phyloP scores from a whole-genome alignment of 129 eudicot genomes.

The Flaveria trinervia region DNA sequence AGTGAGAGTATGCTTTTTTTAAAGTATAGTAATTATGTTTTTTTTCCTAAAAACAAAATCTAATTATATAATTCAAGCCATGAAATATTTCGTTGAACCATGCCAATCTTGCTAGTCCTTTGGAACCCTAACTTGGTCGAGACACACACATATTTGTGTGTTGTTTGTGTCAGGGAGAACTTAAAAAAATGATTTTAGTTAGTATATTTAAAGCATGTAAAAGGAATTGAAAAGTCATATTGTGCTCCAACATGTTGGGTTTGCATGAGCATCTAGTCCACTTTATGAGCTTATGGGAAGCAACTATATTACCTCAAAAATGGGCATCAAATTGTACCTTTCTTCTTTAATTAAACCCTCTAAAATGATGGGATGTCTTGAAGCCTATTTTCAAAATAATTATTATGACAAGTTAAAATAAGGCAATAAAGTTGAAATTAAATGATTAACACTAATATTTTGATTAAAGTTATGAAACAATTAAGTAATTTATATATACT shows the following conservation, averaged over 20 bases:
- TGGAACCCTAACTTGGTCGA: too few species aligned
- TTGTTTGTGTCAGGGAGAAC: too few species aligned
- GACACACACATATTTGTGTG: too few species aligned
- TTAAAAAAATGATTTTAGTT: background rate
- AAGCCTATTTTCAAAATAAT: background rate
- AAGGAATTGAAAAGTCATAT: background rate
- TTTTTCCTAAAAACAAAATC: too few species aligned
- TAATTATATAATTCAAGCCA: too few species aligned
- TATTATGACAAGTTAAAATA: background rate
- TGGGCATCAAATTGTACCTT: slow-evolving; percentile 17
- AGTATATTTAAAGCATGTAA: background rate
- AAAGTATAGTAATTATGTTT: too few species aligned
- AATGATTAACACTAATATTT: background rate
- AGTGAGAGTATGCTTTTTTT: too few species aligned
- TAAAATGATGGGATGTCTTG: background rate
- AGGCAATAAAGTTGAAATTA: background rate
- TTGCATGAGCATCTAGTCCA: slow-evolving; percentile 25
- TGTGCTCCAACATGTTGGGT: slow-evolving; percentile 21
- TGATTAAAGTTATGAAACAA: background rate
- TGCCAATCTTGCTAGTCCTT: too few species aligned
- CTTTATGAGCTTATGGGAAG: background rate
- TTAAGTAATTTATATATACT: background rate
- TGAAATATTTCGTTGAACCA: too few species aligned
- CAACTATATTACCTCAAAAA: slow-evolving; percentile 20
- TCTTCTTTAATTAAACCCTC: background rate